Evolutionary conservation across 2,329 filamentous ascomycete genomes (phyloP).

Genomic region (Microcera coccophila): DNA sequence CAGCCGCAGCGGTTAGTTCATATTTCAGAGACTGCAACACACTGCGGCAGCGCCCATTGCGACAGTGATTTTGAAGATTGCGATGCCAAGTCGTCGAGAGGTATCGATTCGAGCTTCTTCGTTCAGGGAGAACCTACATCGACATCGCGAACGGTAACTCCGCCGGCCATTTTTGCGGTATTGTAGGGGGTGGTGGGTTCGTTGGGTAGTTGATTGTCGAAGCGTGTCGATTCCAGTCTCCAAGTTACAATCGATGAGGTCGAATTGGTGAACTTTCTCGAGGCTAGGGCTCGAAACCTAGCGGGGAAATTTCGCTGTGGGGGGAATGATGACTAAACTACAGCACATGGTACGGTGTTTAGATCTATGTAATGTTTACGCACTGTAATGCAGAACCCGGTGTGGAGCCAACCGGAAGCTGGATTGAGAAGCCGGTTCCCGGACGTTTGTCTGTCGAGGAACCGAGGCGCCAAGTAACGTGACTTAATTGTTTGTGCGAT

Average conservation of each 20-base stretch:
- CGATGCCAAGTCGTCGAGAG: constrained; percentile 27
- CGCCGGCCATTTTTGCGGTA: constrained; percentile 73
- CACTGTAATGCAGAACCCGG: constrained; percentile 2
- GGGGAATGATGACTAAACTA: constrained; percentile 27
- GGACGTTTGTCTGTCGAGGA: neutral
- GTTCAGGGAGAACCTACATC: constrained; percentile 59
- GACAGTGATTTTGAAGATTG: constrained; percentile 25
- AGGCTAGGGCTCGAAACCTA: constrained; percentile 36
- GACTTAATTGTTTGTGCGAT: neutral
- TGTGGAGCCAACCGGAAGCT: constrained; percentile 1
- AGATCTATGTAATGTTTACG: neutral
- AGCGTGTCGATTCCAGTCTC: constrained; percentile 25
- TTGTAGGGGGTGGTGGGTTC: constrained; percentile 28
- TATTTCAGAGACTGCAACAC: constrained; percentile 9
- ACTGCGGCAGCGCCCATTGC: constrained; percentile 21
- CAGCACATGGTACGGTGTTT: constrained; percentile 12
- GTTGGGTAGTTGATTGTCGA: constrained; percentile 31
- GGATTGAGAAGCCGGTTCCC: neutral
- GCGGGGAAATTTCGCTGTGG: constrained; percentile 4
- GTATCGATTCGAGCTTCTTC: constrained; percentile 6
- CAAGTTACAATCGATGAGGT: constrained; percentile 13
- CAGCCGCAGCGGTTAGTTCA: constrained; percentile 17
- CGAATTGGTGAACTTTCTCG: constrained; percentile 24
- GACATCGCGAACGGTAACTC: constrained; percentile 80
- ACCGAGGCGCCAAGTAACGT: neutral